A percentile compares a stretch with the other conserved stretches of the same genome.
Evolutionary conservation across 306 rosid genomes (phyloP).

Genomic region (Vigna nakashimae): DNA sequence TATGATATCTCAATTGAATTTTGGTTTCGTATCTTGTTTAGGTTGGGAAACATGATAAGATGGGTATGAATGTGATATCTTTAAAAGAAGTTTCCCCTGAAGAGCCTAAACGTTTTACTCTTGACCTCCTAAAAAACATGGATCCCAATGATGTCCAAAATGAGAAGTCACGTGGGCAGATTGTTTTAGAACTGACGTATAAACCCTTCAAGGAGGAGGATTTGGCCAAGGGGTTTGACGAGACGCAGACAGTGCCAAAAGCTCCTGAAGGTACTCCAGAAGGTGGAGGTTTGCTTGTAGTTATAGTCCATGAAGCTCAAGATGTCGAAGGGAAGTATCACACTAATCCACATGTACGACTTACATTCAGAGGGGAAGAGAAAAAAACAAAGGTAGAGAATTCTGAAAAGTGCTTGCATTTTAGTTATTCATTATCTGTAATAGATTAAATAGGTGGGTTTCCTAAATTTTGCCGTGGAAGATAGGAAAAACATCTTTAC

Average conservation of each 20-base stretch:
- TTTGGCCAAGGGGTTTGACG: constrained; percentile 59
- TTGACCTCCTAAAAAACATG: constrained; percentile 78
- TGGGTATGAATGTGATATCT: constrained; percentile 79
- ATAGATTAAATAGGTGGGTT: constrained; percentile 22
- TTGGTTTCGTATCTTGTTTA: constrained; percentile 32
- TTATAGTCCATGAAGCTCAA: constrained; percentile 85
- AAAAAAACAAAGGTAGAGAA: constrained; percentile 79
- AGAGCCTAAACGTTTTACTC: constrained; percentile 66
- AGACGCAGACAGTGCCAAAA: constrained; percentile 50
- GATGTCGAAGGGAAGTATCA: constrained; percentile 97
- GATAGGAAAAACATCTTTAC: constrained; percentile 6
- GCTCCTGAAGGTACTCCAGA: constrained; percentile 88
- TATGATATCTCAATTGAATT: constrained; percentile 35
- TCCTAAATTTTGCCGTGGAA: neutral
- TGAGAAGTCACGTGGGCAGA: constrained; percentile 81
- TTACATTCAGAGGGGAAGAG: constrained; percentile 86
- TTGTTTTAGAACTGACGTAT: constrained; percentile 75
- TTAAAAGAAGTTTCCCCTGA: constrained; percentile 72
- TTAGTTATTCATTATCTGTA: constrained; percentile 18
- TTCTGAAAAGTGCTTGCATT: constrained; percentile 13
- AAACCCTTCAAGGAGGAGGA: constrained; percentile 87
- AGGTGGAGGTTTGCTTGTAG: constrained; percentile 79
- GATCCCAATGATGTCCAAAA: constrained; percentile 67
- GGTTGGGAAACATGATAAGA: constrained; percentile 90
- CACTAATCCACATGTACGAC: constrained; percentile 79